Conservation (phyloP, 768 basidiomycete species). For the Mrakia gelida region DNA sequence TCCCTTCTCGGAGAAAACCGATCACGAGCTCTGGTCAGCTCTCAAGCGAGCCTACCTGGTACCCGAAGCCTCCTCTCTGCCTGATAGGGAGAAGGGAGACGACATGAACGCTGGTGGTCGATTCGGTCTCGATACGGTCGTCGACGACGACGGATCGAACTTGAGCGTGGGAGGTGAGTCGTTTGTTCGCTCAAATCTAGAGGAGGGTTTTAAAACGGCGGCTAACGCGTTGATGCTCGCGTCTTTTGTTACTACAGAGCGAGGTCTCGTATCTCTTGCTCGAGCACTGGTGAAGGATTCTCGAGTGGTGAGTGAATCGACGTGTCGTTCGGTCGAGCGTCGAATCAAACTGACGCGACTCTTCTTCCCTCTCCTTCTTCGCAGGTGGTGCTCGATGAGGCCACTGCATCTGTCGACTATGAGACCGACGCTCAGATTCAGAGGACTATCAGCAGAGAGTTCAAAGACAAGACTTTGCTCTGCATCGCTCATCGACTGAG, state of each 20-base stretch:
- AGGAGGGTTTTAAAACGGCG: no score
- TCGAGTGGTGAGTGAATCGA: conserved; percentile 56
- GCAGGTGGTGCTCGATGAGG: conserved; percentile 28
- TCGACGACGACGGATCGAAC: conserved; percentile 84
- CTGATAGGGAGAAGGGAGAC: conserved; percentile 38
- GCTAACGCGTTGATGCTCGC: background rate
- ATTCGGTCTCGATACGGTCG: conserved; percentile 73
- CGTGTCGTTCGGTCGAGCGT: background rate
- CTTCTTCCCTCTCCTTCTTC: background rate
- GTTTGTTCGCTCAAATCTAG: background rate
- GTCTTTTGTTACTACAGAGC: conserved; percentile 45
- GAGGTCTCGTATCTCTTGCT: conserved; percentile 74
- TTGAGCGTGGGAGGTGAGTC: conserved; percentile 56
- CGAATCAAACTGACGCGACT: background rate
- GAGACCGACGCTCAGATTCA: conserved; percentile 54
- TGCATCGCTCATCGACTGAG: conserved; percentile 68
- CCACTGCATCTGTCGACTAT: conserved; percentile 41
- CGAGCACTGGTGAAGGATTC: conserved; percentile 82
- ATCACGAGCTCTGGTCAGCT: conserved; percentile 81
- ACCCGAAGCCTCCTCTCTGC: conserved; percentile 47
- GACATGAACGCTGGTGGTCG: conserved; percentile 49
- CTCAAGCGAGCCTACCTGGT: conserved; percentile 78
- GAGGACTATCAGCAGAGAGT: conserved; percentile 79
- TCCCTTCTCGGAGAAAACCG: conserved; percentile 76
- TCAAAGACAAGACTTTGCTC: conserved; percentile 75